These are phyloP conservation scores for Diversispora epigaea DNA, from an alignment of 192 early-diverging fungal species.

Conservation along the genomic window DNA sequence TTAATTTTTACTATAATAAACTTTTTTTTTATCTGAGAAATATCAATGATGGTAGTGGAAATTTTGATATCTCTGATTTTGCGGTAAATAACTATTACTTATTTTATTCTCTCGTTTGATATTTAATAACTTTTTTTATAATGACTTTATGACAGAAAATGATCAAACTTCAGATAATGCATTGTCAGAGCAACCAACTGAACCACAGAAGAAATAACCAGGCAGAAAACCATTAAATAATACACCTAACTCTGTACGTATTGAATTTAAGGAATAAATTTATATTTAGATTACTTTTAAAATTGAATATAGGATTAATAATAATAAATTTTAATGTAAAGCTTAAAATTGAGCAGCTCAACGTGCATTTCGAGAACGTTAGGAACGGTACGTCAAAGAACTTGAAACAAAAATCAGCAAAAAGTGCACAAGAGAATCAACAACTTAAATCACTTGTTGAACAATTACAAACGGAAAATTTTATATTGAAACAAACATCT, in stretches of 20 bases:
- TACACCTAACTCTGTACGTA: slow-evolving; percentile 32
- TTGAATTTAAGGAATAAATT: neutral
- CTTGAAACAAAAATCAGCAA: slow-evolving; percentile 67
- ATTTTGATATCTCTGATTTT: too few species aligned
- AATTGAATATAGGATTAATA: neutral
- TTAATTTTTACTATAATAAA: too few species aligned
- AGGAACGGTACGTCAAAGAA: slow-evolving; percentile 75
- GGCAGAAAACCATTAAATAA: slow-evolving; percentile 63
- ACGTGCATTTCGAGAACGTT: slow-evolving; percentile 83
- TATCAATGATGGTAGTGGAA: too few species aligned
- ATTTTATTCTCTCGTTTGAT: neutral
- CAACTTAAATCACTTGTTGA: slow-evolving; percentile 48
- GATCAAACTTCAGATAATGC: neutral
- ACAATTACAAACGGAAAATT: slow-evolving; percentile 54
- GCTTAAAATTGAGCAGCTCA: slow-evolving; percentile 82
- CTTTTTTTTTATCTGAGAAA: too few species aligned
- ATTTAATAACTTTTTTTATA: neutral
- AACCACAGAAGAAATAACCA: slow-evolving; percentile 47
- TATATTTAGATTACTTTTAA: neutral
- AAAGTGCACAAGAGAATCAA: slow-evolving; percentile 49
- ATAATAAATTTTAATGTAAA: slow-evolving; percentile 38
- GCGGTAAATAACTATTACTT: too few species aligned
- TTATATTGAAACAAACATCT: slow-evolving; percentile 51
- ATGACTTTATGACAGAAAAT: neutral
- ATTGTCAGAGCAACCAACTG: slow-evolving; percentile 9